Conservation (phyloP, 108 stramenopile genomes). For the Cyclotella cryptica region DNA sequence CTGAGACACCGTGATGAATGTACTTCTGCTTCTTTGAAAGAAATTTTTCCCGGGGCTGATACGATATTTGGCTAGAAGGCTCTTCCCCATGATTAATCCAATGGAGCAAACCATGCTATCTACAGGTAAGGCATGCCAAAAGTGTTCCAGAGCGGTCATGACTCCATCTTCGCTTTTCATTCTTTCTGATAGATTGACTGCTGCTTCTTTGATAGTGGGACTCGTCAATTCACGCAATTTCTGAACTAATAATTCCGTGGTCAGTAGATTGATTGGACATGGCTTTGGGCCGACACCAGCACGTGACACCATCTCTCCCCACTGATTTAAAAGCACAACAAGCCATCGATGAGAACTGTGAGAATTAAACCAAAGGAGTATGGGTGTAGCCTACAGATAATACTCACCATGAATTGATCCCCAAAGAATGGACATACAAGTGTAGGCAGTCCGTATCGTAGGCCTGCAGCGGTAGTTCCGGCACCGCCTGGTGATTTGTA, state of each 20-base stretch:
- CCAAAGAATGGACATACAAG: constrained; percentile 86
- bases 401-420: constrained; percentile 65
- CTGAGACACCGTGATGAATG: constrained; percentile 44
- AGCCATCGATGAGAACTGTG: neutral
- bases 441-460: constrained; percentile 73
- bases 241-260: constrained; percentile 53
- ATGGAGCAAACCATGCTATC: constrained; percentile 47
- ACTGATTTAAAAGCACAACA: constrained; percentile 8
- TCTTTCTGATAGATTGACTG: constrained; percentile 36
- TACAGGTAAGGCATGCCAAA: constrained; percentile 53
- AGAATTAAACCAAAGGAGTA: neutral
- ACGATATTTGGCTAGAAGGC: constrained; percentile 34
- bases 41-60: neutral
- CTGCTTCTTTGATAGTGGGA: constrained; percentile 44
- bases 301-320: constrained; percentile 71
- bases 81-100: constrained; percentile 38
- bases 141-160: constrained; percentile 60
- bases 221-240: constrained; percentile 54
- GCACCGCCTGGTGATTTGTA: constrained; percentile 61
- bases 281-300: constrained; percentile 74
- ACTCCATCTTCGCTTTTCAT: constrained; percentile 76
- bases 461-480: constrained; percentile 81
- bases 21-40: neutral
- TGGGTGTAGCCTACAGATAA: neutral
- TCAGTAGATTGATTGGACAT: constrained; percentile 62